These are phyloP conservation scores for Hygrophoropsis aurantiaca DNA, from an alignment of 768 basidiomycete species.

Conservation along the genomic window DNA sequence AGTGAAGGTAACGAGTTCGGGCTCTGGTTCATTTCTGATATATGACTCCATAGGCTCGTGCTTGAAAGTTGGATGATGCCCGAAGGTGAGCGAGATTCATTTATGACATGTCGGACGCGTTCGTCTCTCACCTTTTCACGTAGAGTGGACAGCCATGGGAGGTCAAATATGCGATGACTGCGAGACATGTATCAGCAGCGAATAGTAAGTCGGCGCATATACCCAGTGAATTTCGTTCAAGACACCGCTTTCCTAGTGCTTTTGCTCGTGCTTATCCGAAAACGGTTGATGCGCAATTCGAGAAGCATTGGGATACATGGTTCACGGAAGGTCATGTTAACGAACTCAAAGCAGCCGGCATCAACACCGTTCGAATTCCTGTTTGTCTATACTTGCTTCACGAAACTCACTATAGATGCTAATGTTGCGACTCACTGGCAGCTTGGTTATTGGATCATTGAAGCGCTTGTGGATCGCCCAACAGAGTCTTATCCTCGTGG, in stretches of 20 bases:
- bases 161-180: slow-evolving; percentile 62
- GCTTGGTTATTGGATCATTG: slow-evolving; percentile 85
- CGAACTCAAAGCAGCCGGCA: slow-evolving; percentile 48
- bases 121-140: not conserved
- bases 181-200: slow-evolving; percentile 59
- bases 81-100: slow-evolving; percentile 37
- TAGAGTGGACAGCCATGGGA: slow-evolving; percentile 76
- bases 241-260: slow-evolving; percentile 35
- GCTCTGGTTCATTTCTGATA: not conserved
- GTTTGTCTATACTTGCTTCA: slow-evolving; percentile 42
- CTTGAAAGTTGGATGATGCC: slow-evolving; percentile 86
- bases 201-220: slow-evolving; percentile 49
- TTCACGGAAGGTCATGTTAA: slow-evolving; percentile 64
- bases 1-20: not conserved
- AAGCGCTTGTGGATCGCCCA: slow-evolving; percentile 61
- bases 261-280: slow-evolving; percentile 60
- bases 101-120: not conserved
- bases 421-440: slow-evolving; percentile 20
- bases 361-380: slow-evolving; percentile 79
- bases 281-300: slow-evolving; percentile 57
- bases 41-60: slow-evolving; percentile 63
- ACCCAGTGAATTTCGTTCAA: not conserved
- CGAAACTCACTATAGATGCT: not conserved
- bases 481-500: slow-evolving; percentile 69
- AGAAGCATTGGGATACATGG: slow-evolving; percentile 73